phyloP scores from a whole-genome alignment of 257 asterid species.

The Haberlea rhodopensis region DNA sequence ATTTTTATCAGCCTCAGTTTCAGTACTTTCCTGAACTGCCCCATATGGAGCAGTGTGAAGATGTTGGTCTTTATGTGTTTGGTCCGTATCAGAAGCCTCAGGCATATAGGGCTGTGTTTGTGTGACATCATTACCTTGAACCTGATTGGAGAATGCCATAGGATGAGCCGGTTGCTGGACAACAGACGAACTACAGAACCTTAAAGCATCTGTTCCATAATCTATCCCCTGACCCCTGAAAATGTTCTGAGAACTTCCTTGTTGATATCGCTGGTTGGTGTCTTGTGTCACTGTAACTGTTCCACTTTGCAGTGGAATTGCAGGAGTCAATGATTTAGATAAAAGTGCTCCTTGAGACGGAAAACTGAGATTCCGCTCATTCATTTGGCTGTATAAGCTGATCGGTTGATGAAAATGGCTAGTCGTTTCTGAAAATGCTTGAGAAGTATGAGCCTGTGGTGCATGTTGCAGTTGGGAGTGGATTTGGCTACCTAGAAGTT shows the following conservation, averaged over 20 bases:
- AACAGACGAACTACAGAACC: slow-evolving; percentile 51
- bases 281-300: slow-evolving; percentile 41
- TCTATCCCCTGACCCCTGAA: slow-evolving; percentile 41
- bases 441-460: slow-evolving; percentile 49
- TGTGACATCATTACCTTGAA: slow-evolving; percentile 38
- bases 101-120: slow-evolving; percentile 49
- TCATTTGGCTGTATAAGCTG: slow-evolving; percentile 42
- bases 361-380: slow-evolving; percentile 36
- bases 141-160: slow-evolving; percentile 44
- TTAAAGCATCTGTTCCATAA: slow-evolving; percentile 49
- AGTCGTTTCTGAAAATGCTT: slow-evolving; percentile 32
- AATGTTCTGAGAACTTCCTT: slow-evolving; percentile 42
- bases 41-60: slow-evolving; percentile 55
- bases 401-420: slow-evolving; percentile 42
- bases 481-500: slow-evolving; percentile 44
- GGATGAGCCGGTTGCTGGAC: too few species aligned
- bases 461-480: slow-evolving; percentile 46
- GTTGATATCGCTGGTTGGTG: slow-evolving; percentile 51
- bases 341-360: slow-evolving; percentile 41
- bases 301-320: slow-evolving; percentile 43
- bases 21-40: slow-evolving; percentile 53
- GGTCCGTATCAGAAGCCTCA: slow-evolving; percentile 40
- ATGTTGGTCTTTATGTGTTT: slow-evolving; percentile 49
- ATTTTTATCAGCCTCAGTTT: slow-evolving; percentile 83
- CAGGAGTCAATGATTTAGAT: slow-evolving; percentile 42